Percentiles rank a stretch among this genome's conserved stretches.
These are phyloP conservation scores for Cryphonectria radicalis DNA, from an alignment of 2,329 filamentous ascomycete species.

Conservation along the genomic window DNA sequence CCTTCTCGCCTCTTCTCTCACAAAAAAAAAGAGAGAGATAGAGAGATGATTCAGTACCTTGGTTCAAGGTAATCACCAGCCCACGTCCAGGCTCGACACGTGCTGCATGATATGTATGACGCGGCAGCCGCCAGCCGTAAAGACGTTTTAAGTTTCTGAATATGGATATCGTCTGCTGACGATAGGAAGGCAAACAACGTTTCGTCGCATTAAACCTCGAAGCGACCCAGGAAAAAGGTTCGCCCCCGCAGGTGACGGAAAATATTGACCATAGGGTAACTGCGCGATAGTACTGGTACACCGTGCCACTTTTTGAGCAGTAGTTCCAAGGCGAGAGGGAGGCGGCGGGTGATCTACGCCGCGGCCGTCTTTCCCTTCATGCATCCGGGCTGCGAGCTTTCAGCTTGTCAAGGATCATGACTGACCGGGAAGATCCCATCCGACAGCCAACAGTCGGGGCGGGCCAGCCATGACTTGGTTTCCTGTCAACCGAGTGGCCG, in stretches of 20 bases:
- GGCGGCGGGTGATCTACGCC: conserved; percentile 26
- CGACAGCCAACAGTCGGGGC: background rate
- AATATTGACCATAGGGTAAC: background rate
- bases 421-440: conserved; percentile 9
- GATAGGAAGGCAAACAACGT: conserved; percentile 18
- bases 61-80: background rate
- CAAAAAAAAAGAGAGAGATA: background rate
- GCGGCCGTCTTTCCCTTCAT: conserved; percentile 15
- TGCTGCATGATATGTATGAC: background rate
- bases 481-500: conserved; percentile 11
- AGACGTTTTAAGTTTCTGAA: background rate
- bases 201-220: conserved; percentile 17
- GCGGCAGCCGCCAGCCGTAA: background rate
- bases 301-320: background rate
- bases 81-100: background rate
- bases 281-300: background rate
- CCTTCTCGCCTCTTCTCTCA: conserved; percentile 19
- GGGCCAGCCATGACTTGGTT: background rate
- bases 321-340: background rate
- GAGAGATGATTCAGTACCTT: conserved; percentile 2
- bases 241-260: conserved; percentile 21
- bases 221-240: conserved; percentile 21
- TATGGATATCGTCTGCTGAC: background rate
- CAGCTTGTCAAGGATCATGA: conserved; percentile 29
- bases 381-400: conserved; percentile 20